Conservation (phyloP, 495 filamentous ascomycete genomes). For the Parathielavia hyrcaniae region DNA sequence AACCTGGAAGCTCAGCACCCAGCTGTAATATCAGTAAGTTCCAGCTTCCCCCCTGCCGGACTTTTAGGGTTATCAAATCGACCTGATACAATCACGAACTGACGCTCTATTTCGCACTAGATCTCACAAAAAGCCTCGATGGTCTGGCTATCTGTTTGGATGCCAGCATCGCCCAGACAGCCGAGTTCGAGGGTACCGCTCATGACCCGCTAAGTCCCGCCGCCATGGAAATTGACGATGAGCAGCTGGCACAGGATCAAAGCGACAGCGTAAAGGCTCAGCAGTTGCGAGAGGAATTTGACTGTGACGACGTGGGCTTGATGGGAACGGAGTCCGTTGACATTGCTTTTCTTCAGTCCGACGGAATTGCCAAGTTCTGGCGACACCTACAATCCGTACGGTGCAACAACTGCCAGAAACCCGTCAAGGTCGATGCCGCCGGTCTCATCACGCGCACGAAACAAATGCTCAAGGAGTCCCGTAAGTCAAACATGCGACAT, state of each 20-base stretch:
- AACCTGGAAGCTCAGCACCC: too few relatives aligned
- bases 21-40: too few relatives aligned
- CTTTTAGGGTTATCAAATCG: too few relatives aligned
- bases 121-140: too few relatives aligned
- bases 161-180: background rate
- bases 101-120: too few relatives aligned
- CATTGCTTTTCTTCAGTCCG: background rate
- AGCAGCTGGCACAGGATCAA: background rate
- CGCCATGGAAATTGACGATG: background rate
- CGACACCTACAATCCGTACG: background rate
- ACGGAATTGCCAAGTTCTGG: background rate
- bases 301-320: background rate
- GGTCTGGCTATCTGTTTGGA: too few relatives aligned
- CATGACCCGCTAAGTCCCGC: background rate
- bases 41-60: too few relatives aligned
- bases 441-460: background rate
- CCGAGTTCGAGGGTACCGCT: background rate
- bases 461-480: slow-evolving; percentile 5
- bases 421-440: background rate
- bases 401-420: slow-evolving; percentile 7
- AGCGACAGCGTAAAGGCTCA: background rate
- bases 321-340: background rate
- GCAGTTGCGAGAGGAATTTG: background rate
- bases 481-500: background rate
- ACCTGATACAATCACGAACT: too few relatives aligned